phyloP scores from a whole-genome alignment of 768 basidiomycete species.

The Leccinum subgranulosum region DNA sequence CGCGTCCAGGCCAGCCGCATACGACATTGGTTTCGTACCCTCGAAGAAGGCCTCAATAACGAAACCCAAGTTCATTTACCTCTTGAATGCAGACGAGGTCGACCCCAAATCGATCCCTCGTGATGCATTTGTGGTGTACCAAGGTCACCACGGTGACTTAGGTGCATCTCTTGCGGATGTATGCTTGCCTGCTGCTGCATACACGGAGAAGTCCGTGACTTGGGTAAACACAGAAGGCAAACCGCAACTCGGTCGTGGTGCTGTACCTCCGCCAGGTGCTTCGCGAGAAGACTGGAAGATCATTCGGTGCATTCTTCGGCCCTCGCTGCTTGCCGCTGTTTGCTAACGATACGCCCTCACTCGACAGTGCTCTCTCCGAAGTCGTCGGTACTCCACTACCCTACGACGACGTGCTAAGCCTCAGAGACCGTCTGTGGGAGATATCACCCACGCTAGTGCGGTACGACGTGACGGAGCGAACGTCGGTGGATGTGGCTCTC shows the following conservation, averaged over 20 bases:
- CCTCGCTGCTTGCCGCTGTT: background rate
- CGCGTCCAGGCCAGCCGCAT: constrained; percentile 90
- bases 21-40: constrained; percentile 92
- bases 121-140: constrained; percentile 96
- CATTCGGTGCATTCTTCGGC: constrained; percentile 56
- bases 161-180: constrained; percentile 98
- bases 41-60: constrained; percentile 70
- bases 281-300: constrained; percentile 98
- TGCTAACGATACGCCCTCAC: background rate
- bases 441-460: constrained; percentile 86
- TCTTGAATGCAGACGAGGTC: constrained; percentile 94
- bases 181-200: constrained; percentile 87
- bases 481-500: constrained; percentile 68
- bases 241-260: constrained; percentile 84
- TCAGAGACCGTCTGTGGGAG: constrained; percentile 96
- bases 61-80: constrained; percentile 92
- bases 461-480: constrained; percentile 78
- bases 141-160: constrained; percentile 96
- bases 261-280: constrained; percentile 93
- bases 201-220: constrained; percentile 87
- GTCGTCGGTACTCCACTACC: constrained; percentile 76
- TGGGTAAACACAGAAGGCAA: constrained; percentile 99
- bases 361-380: constrained; percentile 79
- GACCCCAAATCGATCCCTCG: constrained; percentile 84
- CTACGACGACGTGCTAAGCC: constrained; percentile 80